Evolutionary conservation across 345 rosid genomes (phyloP).

Genomic region (Abelmoschus esculentus): DNA sequence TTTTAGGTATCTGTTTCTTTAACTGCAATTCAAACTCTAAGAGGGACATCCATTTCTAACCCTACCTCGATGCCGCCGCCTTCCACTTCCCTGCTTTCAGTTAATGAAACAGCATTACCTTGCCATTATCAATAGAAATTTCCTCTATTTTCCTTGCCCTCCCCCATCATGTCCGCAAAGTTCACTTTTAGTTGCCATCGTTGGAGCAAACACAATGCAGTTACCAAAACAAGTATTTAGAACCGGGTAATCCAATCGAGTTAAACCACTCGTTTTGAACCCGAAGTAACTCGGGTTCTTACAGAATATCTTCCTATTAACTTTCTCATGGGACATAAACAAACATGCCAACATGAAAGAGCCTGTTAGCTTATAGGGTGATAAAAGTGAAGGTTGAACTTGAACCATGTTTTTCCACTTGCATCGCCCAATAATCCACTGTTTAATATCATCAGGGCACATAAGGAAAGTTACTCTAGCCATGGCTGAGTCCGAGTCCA

Average conservation of each 20-base stretch:
- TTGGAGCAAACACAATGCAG: conserved; percentile 9
- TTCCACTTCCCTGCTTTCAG: no score
- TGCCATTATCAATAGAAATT: conserved; percentile 19
- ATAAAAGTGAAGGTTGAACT: no score
- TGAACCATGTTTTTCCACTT: no score
- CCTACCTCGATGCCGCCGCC: no score
- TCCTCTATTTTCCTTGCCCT: conserved; percentile 39
- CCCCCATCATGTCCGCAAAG: conserved; percentile 21
- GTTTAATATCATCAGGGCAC: no score
- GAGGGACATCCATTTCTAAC: no score
- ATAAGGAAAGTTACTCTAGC: neutral
- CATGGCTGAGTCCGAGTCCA: neutral
- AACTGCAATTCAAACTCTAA: no score
- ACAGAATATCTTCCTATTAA: neutral
- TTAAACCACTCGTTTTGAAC: conserved; percentile 4
- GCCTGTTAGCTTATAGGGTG: no score
- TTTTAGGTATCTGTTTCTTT: neutral
- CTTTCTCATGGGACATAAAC: conserved; percentile 3
- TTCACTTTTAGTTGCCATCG: neutral
- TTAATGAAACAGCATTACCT: no score
- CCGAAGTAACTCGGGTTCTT: neutral
- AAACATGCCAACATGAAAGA: neutral
- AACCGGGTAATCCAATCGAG: neutral
- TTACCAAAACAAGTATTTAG: conserved; percentile 2
- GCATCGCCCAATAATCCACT: no score